Conservation (phyloP, 257 asterid genomes). For the Solanum chmielewskii region DNA sequence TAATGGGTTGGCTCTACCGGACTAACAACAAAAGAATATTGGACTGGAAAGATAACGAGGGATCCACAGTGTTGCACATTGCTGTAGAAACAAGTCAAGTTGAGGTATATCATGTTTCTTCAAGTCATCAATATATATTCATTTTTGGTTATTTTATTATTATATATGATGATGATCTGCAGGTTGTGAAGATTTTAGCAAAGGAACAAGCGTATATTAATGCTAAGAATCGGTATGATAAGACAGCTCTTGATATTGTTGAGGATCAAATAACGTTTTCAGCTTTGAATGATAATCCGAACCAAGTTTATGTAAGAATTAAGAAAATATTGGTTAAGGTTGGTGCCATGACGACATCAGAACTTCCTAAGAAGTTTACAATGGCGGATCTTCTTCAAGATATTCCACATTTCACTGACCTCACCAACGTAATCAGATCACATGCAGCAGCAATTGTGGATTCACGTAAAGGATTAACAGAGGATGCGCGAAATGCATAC, state of each 20-base stretch:
- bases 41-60: background rate
- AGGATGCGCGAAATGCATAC: background rate
- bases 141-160: background rate
- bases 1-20: constrained; percentile 6
- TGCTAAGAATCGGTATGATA: background rate
- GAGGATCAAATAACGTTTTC: background rate
- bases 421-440: background rate
- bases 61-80: constrained; percentile 4
- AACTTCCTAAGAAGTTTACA: background rate
- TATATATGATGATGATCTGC: background rate
- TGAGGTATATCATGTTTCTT: background rate
- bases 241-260: background rate
- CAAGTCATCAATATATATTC: background rate
- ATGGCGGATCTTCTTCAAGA: background rate
- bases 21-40: background rate
- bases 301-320: background rate
- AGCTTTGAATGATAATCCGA: too few species aligned
- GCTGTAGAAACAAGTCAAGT: constrained; percentile 1
- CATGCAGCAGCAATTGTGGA: background rate
- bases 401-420: background rate
- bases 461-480: background rate
- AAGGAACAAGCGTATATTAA: background rate
- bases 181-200: constrained; percentile 1
- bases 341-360: background rate
- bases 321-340: background rate